Evolutionary conservation across 352 stramenopile genomes (phyloP), one percentile per base, ranked within the genome.

Genomic region (Phytophthora multivora): DNA sequence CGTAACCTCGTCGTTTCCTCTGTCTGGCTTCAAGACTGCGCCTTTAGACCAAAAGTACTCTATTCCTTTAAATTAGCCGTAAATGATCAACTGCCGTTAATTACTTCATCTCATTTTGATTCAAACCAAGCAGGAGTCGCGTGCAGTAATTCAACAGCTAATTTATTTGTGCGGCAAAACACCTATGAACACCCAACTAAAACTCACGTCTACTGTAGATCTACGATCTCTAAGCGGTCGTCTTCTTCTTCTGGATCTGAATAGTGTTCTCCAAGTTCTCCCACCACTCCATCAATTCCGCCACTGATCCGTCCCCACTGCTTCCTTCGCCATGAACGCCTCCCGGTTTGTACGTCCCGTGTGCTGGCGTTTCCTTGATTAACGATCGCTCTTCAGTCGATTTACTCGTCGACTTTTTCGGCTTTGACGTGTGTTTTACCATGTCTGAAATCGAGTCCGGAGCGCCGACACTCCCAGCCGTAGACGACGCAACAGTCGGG

Each of bases 301-400:
- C 51, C 15, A 45, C 43, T 4, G 62, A 61, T 4, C 56, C 57
- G 12, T 52, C 41, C 19, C 18, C 25, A 39, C 46, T 40, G 53
- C 8, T 61, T 41, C 30, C 42, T 54, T 79, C 54, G 1, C 43
- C 46, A 25, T 80, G 72, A 7, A 78, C 72, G 25, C 23, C 66
- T 28, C 66, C 69, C 11, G 72, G 72, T 8, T 66, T 59, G 31
- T 79, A 77, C 3, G 49, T 33, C 13, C 51, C 64, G 10, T 41
- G 35, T 18, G 58, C 26, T 2, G 57, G 25, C 33, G 19, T 41
- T 48, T 56, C 33, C 51, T 58, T 53, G 9, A 13, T 31, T 46
- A 33, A 47, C 5, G 63, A 63, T 21, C 49, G 28, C 1, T 23
- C 48, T 59, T 68, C 63, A 25, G 55, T 53, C 1, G 49, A 43